These are phyloP conservation scores for Priceomyces castillae DNA, from an alignment of 805 yeast genomes.

Conservation along the genomic window DNA sequence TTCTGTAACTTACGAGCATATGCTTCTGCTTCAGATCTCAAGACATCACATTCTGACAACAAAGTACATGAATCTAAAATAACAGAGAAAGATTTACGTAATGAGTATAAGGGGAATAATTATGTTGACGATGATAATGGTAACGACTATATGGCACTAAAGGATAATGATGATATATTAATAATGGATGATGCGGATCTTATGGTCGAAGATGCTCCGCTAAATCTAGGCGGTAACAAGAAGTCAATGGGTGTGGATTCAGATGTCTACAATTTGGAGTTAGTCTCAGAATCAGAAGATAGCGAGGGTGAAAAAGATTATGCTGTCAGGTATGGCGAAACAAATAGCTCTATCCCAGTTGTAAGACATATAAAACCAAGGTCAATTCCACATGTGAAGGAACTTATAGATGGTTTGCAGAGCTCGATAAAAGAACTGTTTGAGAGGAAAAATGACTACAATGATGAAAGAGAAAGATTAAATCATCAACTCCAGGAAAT, in stretches of 20 bases:
- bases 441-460: background rate
- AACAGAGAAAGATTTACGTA: conserved; percentile 1
- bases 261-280: conserved; percentile 8
- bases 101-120: conserved; percentile 8
- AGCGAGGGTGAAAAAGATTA: background rate
- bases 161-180: conserved; percentile 6
- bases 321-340: background rate
- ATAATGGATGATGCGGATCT: conserved; percentile 9
- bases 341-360: background rate
- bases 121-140: conserved; percentile 7
- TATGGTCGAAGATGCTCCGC: conserved; percentile 7
- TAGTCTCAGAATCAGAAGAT: background rate
- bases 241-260: conserved; percentile 6
- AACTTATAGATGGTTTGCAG: background rate
- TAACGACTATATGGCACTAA: background rate
- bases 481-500: background rate
- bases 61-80: too few relatives aligned
- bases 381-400: background rate
- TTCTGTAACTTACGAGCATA: too few relatives aligned
- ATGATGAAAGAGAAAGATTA: background rate
- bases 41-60: too few relatives aligned
- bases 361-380: background rate
- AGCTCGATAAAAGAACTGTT: background rate
- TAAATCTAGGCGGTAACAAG: conserved; percentile 1
- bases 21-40: too few relatives aligned